These are phyloP conservation scores for Falciphora oryzae DNA, from an alignment of 2,329 filamentous ascomycete genomes.

Conservation along the genomic window DNA sequence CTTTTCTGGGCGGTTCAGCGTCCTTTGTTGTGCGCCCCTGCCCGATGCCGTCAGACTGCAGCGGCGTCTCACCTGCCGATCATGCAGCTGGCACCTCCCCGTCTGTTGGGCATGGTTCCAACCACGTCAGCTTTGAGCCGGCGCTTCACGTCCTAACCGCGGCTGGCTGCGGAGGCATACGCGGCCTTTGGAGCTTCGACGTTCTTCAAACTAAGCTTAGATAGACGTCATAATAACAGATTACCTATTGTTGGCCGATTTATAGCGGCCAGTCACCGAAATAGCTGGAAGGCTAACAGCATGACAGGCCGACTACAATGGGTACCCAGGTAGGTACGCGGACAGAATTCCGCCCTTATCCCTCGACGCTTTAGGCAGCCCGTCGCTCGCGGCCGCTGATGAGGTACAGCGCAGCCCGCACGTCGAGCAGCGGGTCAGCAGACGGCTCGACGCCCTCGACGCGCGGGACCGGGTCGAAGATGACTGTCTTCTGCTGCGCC, in stretches of 20 bases:
- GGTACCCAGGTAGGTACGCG: not conserved
- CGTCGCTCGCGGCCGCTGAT: constrained; percentile 48
- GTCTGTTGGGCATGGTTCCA: not conserved
- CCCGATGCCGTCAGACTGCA: constrained; percentile 1
- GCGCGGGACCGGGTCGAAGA: constrained; percentile 55
- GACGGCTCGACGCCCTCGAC: constrained; percentile 46
- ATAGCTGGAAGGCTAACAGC: not conserved
- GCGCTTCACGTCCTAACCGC: not conserved
- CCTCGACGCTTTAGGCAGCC: constrained; percentile 24
- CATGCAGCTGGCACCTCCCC: not conserved
- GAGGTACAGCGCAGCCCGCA: constrained; percentile 50
- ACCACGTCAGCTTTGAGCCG: not conserved
- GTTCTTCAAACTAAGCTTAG: not conserved
- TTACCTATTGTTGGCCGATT: not conserved
- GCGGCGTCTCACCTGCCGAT: not conserved
- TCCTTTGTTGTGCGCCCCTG: not conserved
- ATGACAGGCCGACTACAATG: not conserved
- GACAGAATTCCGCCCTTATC: not conserved
- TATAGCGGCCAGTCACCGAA: not conserved
- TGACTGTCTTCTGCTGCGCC: constrained; percentile 43
- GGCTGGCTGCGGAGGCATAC: too few relatives aligned
- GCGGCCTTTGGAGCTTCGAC: not conserved
- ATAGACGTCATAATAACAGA: not conserved
- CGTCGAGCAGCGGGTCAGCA: constrained; percentile 49
- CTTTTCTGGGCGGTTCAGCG: not conserved